Percentiles rank a stretch among this genome's conserved stretches.
Evolutionary conservation across 2,329 filamentous ascomycete genomes (phyloP).

Genomic region (Beauveria pseudobassiana): DNA sequence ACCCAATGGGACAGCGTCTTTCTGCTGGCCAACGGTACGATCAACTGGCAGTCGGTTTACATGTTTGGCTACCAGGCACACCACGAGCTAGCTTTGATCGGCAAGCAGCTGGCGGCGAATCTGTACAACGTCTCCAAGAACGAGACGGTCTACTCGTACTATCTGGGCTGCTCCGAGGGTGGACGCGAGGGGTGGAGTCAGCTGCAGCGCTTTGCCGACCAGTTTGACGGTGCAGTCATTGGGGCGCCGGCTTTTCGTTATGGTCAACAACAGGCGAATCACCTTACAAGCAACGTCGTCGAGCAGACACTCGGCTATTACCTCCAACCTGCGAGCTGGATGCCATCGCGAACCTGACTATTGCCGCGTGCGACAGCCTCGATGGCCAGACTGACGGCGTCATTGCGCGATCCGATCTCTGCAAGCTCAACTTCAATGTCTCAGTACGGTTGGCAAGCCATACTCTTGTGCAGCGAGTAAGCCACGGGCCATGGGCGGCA

Average conservation of each 20-base stretch:
- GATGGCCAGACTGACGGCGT: not conserved
- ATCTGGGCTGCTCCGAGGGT: constrained; percentile 47
- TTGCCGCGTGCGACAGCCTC: not conserved
- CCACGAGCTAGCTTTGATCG: constrained; percentile 30
- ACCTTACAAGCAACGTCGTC: constrained; percentile 31
- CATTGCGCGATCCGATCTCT: constrained; percentile 7
- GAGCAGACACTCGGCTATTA: constrained; percentile 33
- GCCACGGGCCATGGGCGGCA: constrained; percentile 16
- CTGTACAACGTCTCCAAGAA: constrained; percentile 29
- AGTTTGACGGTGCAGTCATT: constrained; percentile 39
- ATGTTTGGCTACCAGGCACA: constrained; percentile 32
- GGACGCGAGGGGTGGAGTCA: constrained; percentile 42
- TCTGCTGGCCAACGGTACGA: constrained; percentile 31
- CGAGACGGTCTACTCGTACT: constrained; percentile 37
- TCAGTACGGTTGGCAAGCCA: constrained; percentile 22
- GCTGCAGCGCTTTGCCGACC: constrained; percentile 41
- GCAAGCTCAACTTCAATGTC: constrained; percentile 24
- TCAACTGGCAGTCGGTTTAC: constrained; percentile 27
- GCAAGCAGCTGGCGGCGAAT: constrained; percentile 34
- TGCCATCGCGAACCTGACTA: not conserved
- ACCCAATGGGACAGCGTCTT: constrained; percentile 29
- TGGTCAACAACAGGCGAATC: constrained; percentile 37
- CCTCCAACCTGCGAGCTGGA: constrained; percentile 16
- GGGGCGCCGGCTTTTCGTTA: constrained; percentile 42
- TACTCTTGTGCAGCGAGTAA: constrained; percentile 23